phyloP scores from a whole-genome alignment of 2,329 filamentous ascomycete species.

The Alternaria metachromatica region DNA sequence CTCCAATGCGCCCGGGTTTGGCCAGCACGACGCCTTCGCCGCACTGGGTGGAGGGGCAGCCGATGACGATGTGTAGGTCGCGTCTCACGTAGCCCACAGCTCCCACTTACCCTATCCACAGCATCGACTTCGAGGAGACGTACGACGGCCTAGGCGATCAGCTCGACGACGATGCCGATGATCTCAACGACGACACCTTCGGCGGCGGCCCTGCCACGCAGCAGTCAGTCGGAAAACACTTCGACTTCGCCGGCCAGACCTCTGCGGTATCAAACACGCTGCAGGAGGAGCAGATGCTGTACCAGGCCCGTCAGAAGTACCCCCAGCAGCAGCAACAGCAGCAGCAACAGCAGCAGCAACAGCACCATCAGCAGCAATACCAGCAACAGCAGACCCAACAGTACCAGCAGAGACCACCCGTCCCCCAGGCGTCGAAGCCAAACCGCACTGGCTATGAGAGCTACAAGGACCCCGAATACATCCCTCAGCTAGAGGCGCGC shows the following conservation, averaged over 20 bases:
- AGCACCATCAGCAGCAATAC: conserved; percentile 35
- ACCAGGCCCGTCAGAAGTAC: conserved; percentile 71
- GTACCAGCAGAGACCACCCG: conserved; percentile 48
- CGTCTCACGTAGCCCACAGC: conserved; percentile 22
- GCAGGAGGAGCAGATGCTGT: conserved; percentile 88
- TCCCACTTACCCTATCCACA: conserved; percentile 58
- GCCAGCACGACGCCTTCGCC: conserved; percentile 88
- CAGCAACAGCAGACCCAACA: conserved; percentile 8
- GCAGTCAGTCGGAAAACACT: conserved; percentile 80
- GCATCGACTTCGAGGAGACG: conserved; percentile 92
- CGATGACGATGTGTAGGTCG: conserved; percentile 66
- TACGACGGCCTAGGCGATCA: conserved; percentile 93
- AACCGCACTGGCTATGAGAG: conserved; percentile 87
- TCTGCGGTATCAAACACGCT: conserved; percentile 85
- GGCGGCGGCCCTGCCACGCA: conserved; percentile 57
- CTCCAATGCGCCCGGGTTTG: conserved; percentile 76
- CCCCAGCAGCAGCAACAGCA: conserved; percentile 52
- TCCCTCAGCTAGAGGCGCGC: conserved; percentile 90
- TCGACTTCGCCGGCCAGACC: conserved; percentile 95
- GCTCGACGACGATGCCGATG: conserved; percentile 90
- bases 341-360: not conserved
- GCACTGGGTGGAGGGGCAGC: conserved; percentile 68
- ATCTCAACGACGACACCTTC: conserved; percentile 97
- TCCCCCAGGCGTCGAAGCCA: conserved; percentile 62
- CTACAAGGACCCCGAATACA: conserved; percentile 82